phyloP scores from a whole-genome alignment of 2,329 filamentous ascomycete genomes.

The Diatrype stigma region DNA sequence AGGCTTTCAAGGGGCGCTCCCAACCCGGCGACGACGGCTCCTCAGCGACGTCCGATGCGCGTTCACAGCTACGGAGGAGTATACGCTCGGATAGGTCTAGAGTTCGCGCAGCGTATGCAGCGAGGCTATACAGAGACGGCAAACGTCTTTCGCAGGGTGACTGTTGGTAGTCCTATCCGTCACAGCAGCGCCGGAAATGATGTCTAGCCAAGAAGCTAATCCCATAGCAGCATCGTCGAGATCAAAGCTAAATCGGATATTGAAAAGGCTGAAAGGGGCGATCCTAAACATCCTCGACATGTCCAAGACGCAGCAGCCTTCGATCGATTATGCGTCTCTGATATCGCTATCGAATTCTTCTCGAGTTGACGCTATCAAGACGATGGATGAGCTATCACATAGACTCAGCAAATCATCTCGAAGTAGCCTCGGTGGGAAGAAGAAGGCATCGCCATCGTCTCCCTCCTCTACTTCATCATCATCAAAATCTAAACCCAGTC shows the following conservation, averaged over 20 bases:
- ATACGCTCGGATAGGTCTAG: conserved; percentile 36
- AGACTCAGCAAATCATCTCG: conserved; percentile 18
- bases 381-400: conserved; percentile 44
- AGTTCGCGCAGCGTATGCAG: conserved; percentile 40
- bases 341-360: conserved; percentile 44
- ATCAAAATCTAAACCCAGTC: not conserved
- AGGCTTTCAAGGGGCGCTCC: conserved; percentile 24
- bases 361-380: conserved; percentile 42
- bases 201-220: conserved; percentile 1
- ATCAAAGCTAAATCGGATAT: conserved; percentile 36
- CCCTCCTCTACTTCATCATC: not conserved
- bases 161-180: conserved; percentile 30
- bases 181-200: not conserved
- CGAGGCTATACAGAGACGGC: conserved; percentile 36
- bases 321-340: conserved; percentile 43
- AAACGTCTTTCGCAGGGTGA: conserved; percentile 43
- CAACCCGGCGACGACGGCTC: conserved; percentile 7
- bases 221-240: conserved; percentile 30
- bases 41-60: conserved; percentile 15
- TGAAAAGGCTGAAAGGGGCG: conserved; percentile 39
- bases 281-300: conserved; percentile 36
- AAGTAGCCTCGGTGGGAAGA: conserved; percentile 1
- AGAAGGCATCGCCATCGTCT: conserved; percentile 1
- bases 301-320: conserved; percentile 28
- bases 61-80: conserved; percentile 30